Evolutionary conservation across 192 early-diverging fungal species (phyloP).

Genomic region (Phycomyces blakesleeanus): DNA sequence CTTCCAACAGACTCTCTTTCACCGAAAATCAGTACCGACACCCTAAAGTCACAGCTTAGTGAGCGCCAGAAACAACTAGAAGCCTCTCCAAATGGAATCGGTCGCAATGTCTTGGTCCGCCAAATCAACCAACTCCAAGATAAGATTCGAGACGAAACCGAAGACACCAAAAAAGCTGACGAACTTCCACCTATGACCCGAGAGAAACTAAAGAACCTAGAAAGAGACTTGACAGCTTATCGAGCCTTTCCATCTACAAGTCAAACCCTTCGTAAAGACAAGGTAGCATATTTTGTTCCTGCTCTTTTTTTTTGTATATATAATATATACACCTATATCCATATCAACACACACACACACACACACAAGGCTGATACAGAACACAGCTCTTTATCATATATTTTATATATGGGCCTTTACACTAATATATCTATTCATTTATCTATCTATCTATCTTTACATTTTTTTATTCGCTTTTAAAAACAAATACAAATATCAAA

Average conservation of each 20-base stretch:
- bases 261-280: constrained; percentile 20
- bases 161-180: background rate
- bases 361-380: too few relatives aligned
- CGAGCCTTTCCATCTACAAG: constrained; percentile 18
- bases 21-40: background rate
- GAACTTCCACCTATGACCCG: constrained; percentile 8
- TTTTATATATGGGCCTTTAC: too few relatives aligned
- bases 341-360: too few relatives aligned
- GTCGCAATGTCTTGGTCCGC: constrained; percentile 18
- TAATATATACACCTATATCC: too few relatives aligned
- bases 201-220: constrained; percentile 26
- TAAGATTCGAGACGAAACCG: constrained; percentile 14
- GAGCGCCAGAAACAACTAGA: constrained; percentile 17
- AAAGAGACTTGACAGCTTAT: constrained; percentile 29
- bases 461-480: too few relatives aligned
- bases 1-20: constrained; percentile 8
- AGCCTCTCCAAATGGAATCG: constrained; percentile 19
- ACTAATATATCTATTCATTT: too few relatives aligned
- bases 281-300: too few relatives aligned
- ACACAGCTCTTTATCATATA: too few relatives aligned
- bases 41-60: constrained; percentile 17
- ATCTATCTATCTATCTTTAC: too few relatives aligned
- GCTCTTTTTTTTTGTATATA: constrained; percentile 2
- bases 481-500: too few relatives aligned
- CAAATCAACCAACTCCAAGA: constrained; percentile 24